Conservation (phyloP, 1,284 basidiomycete species). For the Grifola frondosa region DNA sequence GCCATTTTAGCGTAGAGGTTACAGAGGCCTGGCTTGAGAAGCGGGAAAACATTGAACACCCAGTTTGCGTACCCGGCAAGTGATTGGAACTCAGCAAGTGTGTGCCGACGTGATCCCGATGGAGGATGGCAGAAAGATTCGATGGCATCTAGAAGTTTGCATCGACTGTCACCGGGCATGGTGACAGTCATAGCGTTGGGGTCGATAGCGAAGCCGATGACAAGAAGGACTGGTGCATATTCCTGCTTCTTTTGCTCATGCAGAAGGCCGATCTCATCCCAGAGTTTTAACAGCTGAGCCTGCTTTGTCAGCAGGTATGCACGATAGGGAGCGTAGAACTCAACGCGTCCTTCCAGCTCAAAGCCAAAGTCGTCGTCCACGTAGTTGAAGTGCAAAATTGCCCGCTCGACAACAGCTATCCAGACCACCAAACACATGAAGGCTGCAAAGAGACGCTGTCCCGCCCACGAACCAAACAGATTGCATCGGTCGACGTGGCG, state of each 20-base stretch:
- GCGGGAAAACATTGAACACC: slow-evolving; percentile 39
- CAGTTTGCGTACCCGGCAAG: slow-evolving; percentile 41
- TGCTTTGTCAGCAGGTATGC: slow-evolving; percentile 32
- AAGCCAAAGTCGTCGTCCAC: slow-evolving; percentile 38
- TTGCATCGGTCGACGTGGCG: slow-evolving; percentile 32
- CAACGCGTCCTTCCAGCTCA: slow-evolving; percentile 18
- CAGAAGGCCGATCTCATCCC: slow-evolving; percentile 40
- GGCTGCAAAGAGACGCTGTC: slow-evolving; percentile 28
- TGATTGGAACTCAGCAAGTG: slow-evolving; percentile 30
- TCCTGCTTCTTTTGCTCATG: slow-evolving; percentile 41
- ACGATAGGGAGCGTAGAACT: slow-evolving; percentile 33
- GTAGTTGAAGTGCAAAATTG: slow-evolving; percentile 35
- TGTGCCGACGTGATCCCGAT: slow-evolving; percentile 11
- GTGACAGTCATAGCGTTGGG: slow-evolving; percentile 30
- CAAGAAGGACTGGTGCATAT: slow-evolving; percentile 26
- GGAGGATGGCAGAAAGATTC: too few relatives aligned
- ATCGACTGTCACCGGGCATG: too few relatives aligned
- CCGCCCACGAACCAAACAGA: slow-evolving; percentile 32
- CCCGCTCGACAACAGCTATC: slow-evolving; percentile 28
- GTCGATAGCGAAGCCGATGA: slow-evolving; percentile 41
- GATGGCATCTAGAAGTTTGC: too few relatives aligned
- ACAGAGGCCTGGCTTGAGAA: slow-evolving; percentile 31
- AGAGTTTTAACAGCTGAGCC: slow-evolving; percentile 32
- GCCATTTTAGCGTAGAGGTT: slow-evolving; percentile 36
- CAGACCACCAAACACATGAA: slow-evolving; percentile 36